Conservation (phyloP, 176 grass and related monocot species). For the Raddia distichophylla region DNA sequence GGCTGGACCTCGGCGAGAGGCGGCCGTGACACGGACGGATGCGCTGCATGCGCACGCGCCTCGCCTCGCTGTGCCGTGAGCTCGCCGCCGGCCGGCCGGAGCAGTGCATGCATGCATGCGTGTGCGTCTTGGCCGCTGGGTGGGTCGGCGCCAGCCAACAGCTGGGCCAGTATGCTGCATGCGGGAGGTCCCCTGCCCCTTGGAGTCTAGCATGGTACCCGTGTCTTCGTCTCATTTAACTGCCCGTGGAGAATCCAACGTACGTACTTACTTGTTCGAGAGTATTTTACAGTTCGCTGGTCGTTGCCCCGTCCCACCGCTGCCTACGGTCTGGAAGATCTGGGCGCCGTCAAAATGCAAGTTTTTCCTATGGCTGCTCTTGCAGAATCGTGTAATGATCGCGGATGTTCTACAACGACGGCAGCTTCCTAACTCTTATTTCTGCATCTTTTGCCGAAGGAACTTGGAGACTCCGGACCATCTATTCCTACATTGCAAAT, state of each 20-base stretch:
- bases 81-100: not conserved
- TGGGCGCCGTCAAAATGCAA: too few relatives aligned
- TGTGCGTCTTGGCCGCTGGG: not conserved
- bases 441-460: too few relatives aligned
- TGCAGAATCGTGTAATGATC: too few relatives aligned
- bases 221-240: not conserved
- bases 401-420: too few relatives aligned
- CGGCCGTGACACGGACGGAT: not conserved
- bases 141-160: not conserved
- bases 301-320: too few relatives aligned
- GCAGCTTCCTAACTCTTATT: too few relatives aligned
- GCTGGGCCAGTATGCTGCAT: not conserved
- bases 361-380: too few relatives aligned
- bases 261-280: too few relatives aligned
- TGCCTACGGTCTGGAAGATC: too few relatives aligned
- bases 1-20: not conserved
- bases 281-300: too few relatives aligned
- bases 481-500: too few relatives aligned
- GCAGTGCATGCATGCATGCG: conserved; percentile 12
- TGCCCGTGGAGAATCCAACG: not conserved
- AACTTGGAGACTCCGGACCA: too few relatives aligned
- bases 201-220: not conserved
- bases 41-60: not conserved
- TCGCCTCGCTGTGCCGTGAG: not conserved
- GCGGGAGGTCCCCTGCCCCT: not conserved